Evolutionary conservation across 1,139 yeast species (phyloP).

Genomic region (Yamadazyma blattariae): DNA sequence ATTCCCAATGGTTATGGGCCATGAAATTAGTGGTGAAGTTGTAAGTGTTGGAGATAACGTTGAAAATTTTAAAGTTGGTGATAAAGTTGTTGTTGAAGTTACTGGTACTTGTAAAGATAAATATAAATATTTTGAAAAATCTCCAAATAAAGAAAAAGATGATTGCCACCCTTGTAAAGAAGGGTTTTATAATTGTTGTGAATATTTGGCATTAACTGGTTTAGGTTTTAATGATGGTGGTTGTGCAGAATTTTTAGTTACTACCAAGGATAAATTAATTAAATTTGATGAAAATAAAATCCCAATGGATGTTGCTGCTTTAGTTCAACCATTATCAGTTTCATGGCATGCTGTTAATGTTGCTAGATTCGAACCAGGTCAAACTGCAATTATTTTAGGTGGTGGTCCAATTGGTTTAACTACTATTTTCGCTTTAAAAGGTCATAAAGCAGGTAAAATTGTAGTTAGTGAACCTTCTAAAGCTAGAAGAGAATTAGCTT

Average conservation of each 20-base stretch:
- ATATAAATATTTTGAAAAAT: constrained; percentile 21
- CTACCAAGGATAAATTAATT: constrained; percentile 32
- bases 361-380: constrained; percentile 38
- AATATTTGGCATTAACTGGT: constrained; percentile 40
- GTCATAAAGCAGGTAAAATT: constrained; percentile 50
- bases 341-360: constrained; percentile 48
- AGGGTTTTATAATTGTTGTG: constrained; percentile 49
- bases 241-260: constrained; percentile 40
- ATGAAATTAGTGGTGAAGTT: constrained; percentile 51
- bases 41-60: constrained; percentile 24
- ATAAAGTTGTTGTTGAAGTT: constrained; percentile 52
- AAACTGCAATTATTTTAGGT: constrained; percentile 52
- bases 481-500: constrained; percentile 53
- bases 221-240: constrained; percentile 47
- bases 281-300: constrained; percentile 29
- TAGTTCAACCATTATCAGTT: constrained; percentile 44
- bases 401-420: constrained; percentile 66
- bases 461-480: constrained; percentile 61
- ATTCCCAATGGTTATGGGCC: constrained; percentile 41
- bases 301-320: constrained; percentile 46
- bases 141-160: constrained; percentile 21
- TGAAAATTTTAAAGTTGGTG: constrained; percentile 30
- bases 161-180: constrained; percentile 41
- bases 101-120: constrained; percentile 49
- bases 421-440: constrained; percentile 54